Base-by-base conservation (phyloP, 768 basidiomycete species). In the Boletus tomentosulus region DNA sequence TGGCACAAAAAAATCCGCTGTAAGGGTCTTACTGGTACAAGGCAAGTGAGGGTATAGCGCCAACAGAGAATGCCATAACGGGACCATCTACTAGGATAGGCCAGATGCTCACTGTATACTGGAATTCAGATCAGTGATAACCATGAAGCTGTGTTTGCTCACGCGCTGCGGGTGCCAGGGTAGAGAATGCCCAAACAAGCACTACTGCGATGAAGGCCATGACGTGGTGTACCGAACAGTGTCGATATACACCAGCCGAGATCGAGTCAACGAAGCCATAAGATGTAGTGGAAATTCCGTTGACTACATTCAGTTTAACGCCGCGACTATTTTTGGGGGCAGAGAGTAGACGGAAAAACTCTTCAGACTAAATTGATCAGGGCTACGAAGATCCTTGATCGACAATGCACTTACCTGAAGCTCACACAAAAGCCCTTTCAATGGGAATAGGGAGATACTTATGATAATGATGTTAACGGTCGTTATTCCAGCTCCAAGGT, bases 301-400 rank as follows among this genome's bases (percentile, higher is more conserved):
- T 61, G 47, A 61, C 24, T 2, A 35, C 11, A n/a, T 13, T 39
- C 27, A 61, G 30, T 5, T 51, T n/a, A n/a, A 57, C 39, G 11
- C 60, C 52, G 1, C 12, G 30, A 38, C n/a, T 31, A n/a, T 54
- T 31, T 38, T 4, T 54, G 31, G n/a, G 39, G 22, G 31, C 16
- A 16, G 38, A 48, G 27, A 61, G 60, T 8, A 61, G 55, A n/a
- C 60, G 58, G 33, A 61, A 60, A 46, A 57, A 60, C 46, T 61
- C 60, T 46, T 61, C 60, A 8, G 58, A 57, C 60, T 60, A 46
- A 16, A 46, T 16, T 2, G 9, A 33, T 57, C 9, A 52, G 31
- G 42, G 4, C 16, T 19, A 31, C 15, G 25, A 31, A n/a, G 6
- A 8, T 15, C n/a, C 10, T 13, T 5, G 28, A 31, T 15, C 3